Evolutionary conservation across 1,139 yeast species (phyloP), one percentile per base, ranked within the genome.

Genomic region (Kodamaea suecica): DNA sequence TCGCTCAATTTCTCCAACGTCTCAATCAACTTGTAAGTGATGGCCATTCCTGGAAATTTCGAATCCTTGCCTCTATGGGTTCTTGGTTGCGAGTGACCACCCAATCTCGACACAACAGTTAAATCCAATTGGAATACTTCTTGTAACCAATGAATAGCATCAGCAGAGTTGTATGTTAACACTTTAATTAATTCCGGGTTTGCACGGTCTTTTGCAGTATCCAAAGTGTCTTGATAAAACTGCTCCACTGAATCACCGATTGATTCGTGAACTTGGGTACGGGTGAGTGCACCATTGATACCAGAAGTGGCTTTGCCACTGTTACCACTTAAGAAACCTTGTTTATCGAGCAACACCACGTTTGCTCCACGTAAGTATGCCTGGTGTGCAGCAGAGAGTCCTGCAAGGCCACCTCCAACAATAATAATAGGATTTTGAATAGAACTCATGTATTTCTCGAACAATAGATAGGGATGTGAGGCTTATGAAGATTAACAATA

Each of bases 241-340:
- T 66, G 63, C 23, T 75, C 76, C 2, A 74, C 74, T 2, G 80
- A 64, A 50, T 84, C 95, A 14, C 56, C 51, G 28, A 81, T 71
- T 4, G 65, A 54, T 27, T 70, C 57, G 17, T 61, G 50, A 15
- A 67, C 60, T 52, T 85, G 92, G 1, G 87, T 74, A 13, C 73
- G 53, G 0, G 94, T 80, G 24, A 71, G 63, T 1, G 86, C 79
- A 13, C 92, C 95, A 55, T 83, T 84, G 47, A 85, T 84, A 16
- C 95, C 95, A 14, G 86, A 78, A 0, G 90, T 81, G 1, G 95
- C 95, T 55, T 83, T 82, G 17, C 84, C 80, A 26, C 90, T 80
- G 52, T 84, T 84, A 4, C 95, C 95, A 38, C 90, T 85, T 27
- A 82, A 63, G 45, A 76, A 75, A 10, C 77, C 70, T 35, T 75